Conservation (phyloP, 2,329 filamentous ascomycete genomes). For the Helotiales sp. region DNA sequence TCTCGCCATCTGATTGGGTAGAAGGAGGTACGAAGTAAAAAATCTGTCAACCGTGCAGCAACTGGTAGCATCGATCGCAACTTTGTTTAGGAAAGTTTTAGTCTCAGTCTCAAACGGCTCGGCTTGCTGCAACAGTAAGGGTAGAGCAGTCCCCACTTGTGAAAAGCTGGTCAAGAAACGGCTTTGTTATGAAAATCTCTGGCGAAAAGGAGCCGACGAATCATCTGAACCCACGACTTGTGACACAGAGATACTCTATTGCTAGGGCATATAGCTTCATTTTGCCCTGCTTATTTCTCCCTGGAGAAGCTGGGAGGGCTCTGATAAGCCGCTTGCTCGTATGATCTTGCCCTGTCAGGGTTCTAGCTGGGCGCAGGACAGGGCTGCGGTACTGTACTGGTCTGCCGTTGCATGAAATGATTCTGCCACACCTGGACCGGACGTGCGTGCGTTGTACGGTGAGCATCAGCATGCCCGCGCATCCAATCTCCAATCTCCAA, state of each 20-base stretch:
- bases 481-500: conserved; percentile 11
- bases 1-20: neutral
- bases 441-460: conserved; percentile 10
- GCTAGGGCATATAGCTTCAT: neutral
- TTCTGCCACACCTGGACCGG: neutral
- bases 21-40: neutral
- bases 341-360: conserved; percentile 1
- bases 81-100: conserved; percentile 4
- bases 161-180: neutral
- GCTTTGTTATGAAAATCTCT: neutral
- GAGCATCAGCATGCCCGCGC: neutral
- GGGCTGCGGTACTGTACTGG: conserved; percentile 1
- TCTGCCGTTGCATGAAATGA: conserved; percentile 13
- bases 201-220: neutral
- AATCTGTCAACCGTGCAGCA: neutral
- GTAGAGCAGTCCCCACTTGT: neutral
- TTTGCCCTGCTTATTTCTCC: neutral
- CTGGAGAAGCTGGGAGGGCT: neutral
- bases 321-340: neutral
- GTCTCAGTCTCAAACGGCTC: neutral
- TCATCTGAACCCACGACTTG: neutral
- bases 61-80: neutral
- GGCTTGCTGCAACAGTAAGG: neutral
- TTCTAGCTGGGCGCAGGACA: neutral
- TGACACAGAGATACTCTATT: conserved; percentile 3